Base-by-base conservation (phyloP, 2,329 filamentous ascomycete genomes). In the Trichoderma aggressivum region DNA sequence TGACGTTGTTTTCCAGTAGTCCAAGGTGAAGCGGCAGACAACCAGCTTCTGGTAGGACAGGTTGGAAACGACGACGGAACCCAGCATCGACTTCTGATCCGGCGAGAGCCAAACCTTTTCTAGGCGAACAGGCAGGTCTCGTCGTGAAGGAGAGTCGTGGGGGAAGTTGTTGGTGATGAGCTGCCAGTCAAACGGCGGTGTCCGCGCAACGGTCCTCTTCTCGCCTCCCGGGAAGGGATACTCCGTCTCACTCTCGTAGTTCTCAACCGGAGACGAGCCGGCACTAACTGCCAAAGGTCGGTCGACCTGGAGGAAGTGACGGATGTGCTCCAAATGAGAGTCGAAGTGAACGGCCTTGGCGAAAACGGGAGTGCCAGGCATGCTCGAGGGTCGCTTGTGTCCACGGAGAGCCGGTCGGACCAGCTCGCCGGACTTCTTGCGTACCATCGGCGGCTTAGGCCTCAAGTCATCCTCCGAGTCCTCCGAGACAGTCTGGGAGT, bases 311-410 rank as follows among this genome's bases (percentile, higher is more conserved):
- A 98, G 85, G 81, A 99, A 99, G 80, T 98, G 96, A 36, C 96
- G 90, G 50, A 98, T 95, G 76, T 98, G 95, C 82, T 98, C 96
- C 50, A 98, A 89, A 78, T 97, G 93, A 30, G 95, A 93, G 82
- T 98, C 96, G 79, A 99, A 99, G 82, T 99, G 96, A n/a, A 99
- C 96, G 14, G 93, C 94, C 81, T 99, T 99, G 75, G 92, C 92
- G 79, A 95, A 98, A 10, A 95, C 96, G 0, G 96, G 96, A 0
- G 96, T 99, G 69, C 96, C 96, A 10, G 96, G 96, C 93, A 98
- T 97, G 83, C 95, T 98, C 4, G 93, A 97, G 1, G 95, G 95
- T 71, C 96, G 89, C 74, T 93, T 88, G 74, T 89, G 88, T 14
- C 93, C 86, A 64, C 96, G 90, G 65, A 99, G 87, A 24, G 96